Percentiles rank a stretch among this genome's conserved stretches.
phyloP scores from a whole-genome alignment of 768 basidiomycete genomes.

The Chalciporus pseudorubinellus region DNA sequence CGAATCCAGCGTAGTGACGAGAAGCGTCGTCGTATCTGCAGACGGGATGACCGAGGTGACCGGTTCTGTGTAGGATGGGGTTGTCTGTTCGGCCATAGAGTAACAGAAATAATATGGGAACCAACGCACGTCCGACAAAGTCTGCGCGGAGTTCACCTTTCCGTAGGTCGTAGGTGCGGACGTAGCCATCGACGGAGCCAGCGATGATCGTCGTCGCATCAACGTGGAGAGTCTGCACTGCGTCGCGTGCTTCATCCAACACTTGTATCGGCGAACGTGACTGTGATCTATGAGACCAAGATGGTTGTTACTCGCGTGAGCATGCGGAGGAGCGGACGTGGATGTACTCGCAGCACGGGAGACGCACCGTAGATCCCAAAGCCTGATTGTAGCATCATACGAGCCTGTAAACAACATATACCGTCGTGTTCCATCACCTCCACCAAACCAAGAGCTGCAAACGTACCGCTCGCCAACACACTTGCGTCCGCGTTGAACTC shows the following conservation, averaged over 20 bases:
- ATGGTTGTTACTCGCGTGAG: background rate
- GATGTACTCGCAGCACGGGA: background rate
- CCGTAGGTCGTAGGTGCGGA: constrained; percentile 92
- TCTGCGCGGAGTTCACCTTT: constrained; percentile 89
- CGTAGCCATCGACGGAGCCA: constrained; percentile 88
- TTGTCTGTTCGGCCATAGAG: background rate
- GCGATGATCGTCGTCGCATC: constrained; percentile 65
- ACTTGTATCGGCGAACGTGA: constrained; percentile 86
- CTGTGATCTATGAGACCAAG: constrained; percentile 57
- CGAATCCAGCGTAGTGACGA: constrained; percentile 83
- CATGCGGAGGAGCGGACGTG: background rate
- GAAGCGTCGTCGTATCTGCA: constrained; percentile 72
- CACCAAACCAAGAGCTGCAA: constrained; percentile 14
- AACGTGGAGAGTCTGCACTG: constrained; percentile 77
- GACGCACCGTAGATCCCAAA: constrained; percentile 88
- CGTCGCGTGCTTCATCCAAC: constrained; percentile 84
- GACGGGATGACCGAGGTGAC: constrained; percentile 83
- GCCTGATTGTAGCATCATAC: constrained; percentile 83
- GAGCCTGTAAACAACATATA: too few relatives aligned
- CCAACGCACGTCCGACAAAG: constrained; percentile 79
- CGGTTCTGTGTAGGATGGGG: constrained; percentile 53
- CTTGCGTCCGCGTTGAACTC: constrained; percentile 87
- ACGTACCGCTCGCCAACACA: constrained; percentile 80
- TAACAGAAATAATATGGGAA: background rate
- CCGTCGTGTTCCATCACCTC: background rate